Evolutionary conservation across 169 alveolate genomes (phyloP), one percentile per base, ranked within the genome.

Genomic region (Plasmodium vinckei): DNA sequence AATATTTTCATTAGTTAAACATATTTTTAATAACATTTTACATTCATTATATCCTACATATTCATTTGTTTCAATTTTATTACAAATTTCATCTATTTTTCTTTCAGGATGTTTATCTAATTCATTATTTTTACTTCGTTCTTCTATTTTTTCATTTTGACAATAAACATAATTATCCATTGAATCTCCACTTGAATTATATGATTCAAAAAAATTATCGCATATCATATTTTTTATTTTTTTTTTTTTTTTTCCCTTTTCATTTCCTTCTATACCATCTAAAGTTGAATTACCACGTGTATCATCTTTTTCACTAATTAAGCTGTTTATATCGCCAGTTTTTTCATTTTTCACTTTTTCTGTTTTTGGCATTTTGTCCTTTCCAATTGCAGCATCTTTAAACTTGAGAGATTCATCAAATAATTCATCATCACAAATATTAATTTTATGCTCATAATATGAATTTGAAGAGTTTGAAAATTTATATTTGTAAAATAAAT

Each of bases 21-120:
- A 77, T 15, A 77, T 9, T 51, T 65, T 77, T 64, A 77, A 57
- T 27, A 77, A 77, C 15, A 67, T 77, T 44, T 77, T 77, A 21
- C 88, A 77, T 51, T 77, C 88, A n/a, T 61, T 61, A 19, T 77
- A 77, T 0, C 88, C 88, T 1, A 77, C 88, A 17, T 60, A 77
- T 64, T 77, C 53, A 33, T 46, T 5, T 13, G n/a, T 17, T 69
- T 60, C 51, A 12, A 12, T 51, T 27, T 69, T 47, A 2, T 60
- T 23, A 21, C 77, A 5, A 25, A n/a, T 10, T 5, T 33, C 42
- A 15, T n/a, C 39, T 46, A 44, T 46, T 47, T 69, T 60, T 47
- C 21, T 33, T 56, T 69, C 25, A 0, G 3, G 2, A 0, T 51
- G 1, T 51, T 51, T 15, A 12, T 51, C 12, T 7, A 4, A 2